Percentiles rank a stretch among this genome's conserved stretches.
These are phyloP conservation scores for Chlorella sp. DNA, from an alignment of 139 green algal genomes.

Conservation along the genomic window DNA sequence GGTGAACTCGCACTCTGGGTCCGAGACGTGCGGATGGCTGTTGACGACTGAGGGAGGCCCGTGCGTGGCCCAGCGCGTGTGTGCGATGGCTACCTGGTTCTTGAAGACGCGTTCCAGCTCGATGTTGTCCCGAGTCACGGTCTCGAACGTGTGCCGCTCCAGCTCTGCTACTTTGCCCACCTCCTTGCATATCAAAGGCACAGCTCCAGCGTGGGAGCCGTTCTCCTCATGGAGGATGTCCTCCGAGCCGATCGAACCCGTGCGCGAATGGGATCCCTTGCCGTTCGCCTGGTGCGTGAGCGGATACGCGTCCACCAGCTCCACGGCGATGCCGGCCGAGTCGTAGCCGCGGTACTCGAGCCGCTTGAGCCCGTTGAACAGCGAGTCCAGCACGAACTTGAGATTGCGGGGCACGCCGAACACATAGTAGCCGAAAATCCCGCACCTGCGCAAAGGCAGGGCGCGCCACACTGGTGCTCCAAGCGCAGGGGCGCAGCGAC, in stretches of 20 bases:
- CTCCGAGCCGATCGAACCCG: not conserved
- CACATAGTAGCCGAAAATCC: conserved; percentile 97
- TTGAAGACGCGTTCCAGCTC: conserved; percentile 41
- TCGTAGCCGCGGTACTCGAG: conserved; percentile 94
- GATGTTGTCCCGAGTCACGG: conserved; percentile 21
- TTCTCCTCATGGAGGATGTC: conserved; percentile 26
- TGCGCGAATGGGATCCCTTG: not conserved
- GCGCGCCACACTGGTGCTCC: too few relatives aligned
- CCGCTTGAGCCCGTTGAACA: conserved; percentile 84
- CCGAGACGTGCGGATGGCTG: conserved; percentile 84
- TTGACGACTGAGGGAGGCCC: conserved; percentile 70
- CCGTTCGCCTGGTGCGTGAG: not conserved
- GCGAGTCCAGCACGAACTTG: conserved; percentile 70
- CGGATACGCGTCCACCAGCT: conserved; percentile 40
- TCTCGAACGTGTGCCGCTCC: conserved; percentile 45
- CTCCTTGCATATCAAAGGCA: conserved; percentile 38
- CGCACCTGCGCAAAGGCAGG: too few relatives aligned
- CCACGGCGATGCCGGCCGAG: conserved; percentile 78
- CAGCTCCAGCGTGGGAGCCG: conserved; percentile 11
- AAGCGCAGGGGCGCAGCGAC: too few relatives aligned
- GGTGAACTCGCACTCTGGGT: conserved; percentile 76
- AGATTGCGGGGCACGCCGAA: conserved; percentile 54
- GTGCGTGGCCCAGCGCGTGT: conserved; percentile 96
- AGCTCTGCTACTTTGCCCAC: conserved; percentile 88
- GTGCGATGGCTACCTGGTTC: conserved; percentile 82